phyloP scores from a whole-genome alignment of 805 yeast species.

The Torulaspora gathmanii region DNA sequence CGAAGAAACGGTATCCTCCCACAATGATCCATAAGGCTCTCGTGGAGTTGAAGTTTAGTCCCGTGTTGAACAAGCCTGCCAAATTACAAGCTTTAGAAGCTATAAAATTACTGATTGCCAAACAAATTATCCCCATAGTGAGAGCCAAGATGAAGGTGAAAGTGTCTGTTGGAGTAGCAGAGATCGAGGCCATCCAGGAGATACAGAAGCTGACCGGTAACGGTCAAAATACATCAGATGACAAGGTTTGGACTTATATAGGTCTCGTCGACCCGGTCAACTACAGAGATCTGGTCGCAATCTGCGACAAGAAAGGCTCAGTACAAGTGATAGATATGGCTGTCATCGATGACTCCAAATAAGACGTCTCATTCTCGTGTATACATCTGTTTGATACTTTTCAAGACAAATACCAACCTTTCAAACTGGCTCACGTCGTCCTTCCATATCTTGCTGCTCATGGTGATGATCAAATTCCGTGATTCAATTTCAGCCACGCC shows the following conservation, averaged over 20 bases:
- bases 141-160: slow-evolving; percentile 90
- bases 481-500: slow-evolving; percentile 6
- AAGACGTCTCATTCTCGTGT: background rate
- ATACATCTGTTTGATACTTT: slow-evolving; percentile 31
- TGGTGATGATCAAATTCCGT: slow-evolving; percentile 38
- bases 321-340: slow-evolving; percentile 83
- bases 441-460: slow-evolving; percentile 46
- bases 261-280: slow-evolving; percentile 83
- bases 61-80: slow-evolving; percentile 66
- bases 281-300: slow-evolving; percentile 63
- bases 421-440: slow-evolving; percentile 41
- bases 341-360: slow-evolving; percentile 55
- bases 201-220: slow-evolving; percentile 42
- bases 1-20: slow-evolving; percentile 89
- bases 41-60: slow-evolving; percentile 70
- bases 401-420: slow-evolving; percentile 43
- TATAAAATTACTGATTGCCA: slow-evolving; percentile 65
- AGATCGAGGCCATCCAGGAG: slow-evolving; percentile 38
- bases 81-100: slow-evolving; percentile 91
- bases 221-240: slow-evolving; percentile 42
- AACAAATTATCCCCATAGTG: slow-evolving; percentile 86
- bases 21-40: slow-evolving; percentile 88
- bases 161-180: slow-evolving; percentile 50
- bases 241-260: slow-evolving; percentile 48
- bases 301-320: slow-evolving; percentile 55